Percentiles rank a stretch among this genome's conserved stretches.
Evolutionary conservation across 2,329 filamentous ascomycete genomes (phyloP).

Genomic region (Phaeosphaeriaceae sp.): DNA sequence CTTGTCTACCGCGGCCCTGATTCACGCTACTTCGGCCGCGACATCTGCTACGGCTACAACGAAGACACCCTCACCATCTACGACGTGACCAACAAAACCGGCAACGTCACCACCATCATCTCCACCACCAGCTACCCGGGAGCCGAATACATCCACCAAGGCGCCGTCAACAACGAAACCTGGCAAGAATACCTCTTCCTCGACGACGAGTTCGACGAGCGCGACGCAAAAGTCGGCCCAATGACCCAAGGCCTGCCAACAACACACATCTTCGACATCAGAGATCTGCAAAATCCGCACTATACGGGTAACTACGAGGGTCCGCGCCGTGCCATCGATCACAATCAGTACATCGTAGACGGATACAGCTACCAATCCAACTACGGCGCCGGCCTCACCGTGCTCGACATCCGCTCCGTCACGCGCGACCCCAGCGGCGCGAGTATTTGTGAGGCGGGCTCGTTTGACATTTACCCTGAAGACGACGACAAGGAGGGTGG

Average conservation of each 20-base stretch:
- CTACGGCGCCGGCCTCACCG: conserved; percentile 48
- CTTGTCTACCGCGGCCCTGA: conserved; percentile 61
- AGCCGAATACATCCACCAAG: conserved; percentile 63
- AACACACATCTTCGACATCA: conserved; percentile 44
- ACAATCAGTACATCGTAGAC: conserved; percentile 53
- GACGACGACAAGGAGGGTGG: conserved; percentile 45
- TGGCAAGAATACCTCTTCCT: conserved; percentile 39
- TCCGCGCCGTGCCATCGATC: conserved; percentile 46
- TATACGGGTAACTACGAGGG: conserved; percentile 50
- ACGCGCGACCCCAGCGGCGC: conserved; percentile 44
- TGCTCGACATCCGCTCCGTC: conserved; percentile 47
- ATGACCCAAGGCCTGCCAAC: conserved; percentile 37
- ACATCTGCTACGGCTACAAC: conserved; percentile 64
- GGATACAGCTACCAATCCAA: conserved; percentile 49
- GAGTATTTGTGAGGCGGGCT: conserved; percentile 48
- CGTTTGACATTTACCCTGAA: conserved; percentile 51
- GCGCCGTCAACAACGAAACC: conserved; percentile 39
- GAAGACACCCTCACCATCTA: conserved; percentile 58
- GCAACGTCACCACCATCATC: conserved; percentile 52
- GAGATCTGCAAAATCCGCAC: conserved; percentile 35
- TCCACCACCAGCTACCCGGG: conserved; percentile 60
- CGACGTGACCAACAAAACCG: conserved; percentile 57
- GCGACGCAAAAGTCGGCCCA: conserved; percentile 34
- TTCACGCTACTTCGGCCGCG: conserved; percentile 52
- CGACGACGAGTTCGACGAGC: conserved; percentile 42